Evolutionary conservation across 768 basidiomycete species (phyloP), one percentile per base, ranked within the genome.

Genomic region (Termitomyces sp.): DNA sequence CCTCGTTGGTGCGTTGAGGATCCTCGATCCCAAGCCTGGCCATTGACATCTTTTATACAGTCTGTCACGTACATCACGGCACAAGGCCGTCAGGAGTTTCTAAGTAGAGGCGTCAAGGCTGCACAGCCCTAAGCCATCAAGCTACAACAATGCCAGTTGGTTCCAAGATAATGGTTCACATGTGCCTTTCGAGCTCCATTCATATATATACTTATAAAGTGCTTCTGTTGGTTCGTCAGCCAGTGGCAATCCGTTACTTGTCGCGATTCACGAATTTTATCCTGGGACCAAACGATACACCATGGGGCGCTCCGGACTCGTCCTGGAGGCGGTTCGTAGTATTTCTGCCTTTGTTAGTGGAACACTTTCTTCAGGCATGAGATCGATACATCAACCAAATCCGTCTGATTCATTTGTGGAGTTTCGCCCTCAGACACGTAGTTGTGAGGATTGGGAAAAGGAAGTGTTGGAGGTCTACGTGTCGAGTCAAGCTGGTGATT

Each of bases 391-490:
- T 14, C 49, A 31, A 1, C 48, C 42, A 37, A 50, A 61, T 46
- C 56, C 48, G 29, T 46, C 60, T 32, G 40, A 51, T 31, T 31
- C 56, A 15, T 61, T 48, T 32, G 60, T 57, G 10, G 60, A 61
- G 43, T 57, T 61, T 46, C 60, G 60, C 34, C 14, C 60, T 37
- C 56, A 57, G 10, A 25, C 38, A 17, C 60, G 60, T 15, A 51
- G 55, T 17, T 61, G 55, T 38, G 60, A 61, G 15, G 49, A 51
- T 12, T 61, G 60, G 60, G 55, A 61, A 46, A 34, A 46, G 31
- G 60, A 61, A 20, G 60, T 61, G 32, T 31, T 61, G 11, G 55
- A 61, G 46, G 49, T 61, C 40, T 61, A 57, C 36, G 31, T 29
- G 4, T 40, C 50, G 15, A 61, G 60, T 43, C 9, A 42, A 29